phyloP scores from a whole-genome alignment of 108 stramenopile genomes.

The Parmales sp. region DNA sequence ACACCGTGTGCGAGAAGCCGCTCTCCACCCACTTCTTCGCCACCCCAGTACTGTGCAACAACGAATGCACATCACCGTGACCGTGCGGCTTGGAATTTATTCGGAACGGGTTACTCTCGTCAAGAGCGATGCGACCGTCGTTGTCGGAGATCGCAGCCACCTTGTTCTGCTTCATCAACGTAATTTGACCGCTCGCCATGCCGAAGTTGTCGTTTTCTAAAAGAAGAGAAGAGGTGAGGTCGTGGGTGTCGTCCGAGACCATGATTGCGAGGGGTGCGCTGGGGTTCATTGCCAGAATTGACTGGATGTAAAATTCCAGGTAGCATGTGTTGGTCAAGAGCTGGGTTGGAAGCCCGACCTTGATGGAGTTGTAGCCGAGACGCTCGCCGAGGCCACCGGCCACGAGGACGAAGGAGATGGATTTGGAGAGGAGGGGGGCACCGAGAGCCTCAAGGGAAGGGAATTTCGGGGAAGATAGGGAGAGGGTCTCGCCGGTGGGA shows the following conservation, averaged over 20 bases:
- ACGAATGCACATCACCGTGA: constrained; percentile 94
- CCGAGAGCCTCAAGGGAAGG: constrained; percentile 47
- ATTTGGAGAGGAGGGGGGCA: constrained; percentile 42
- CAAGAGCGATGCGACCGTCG: constrained; percentile 75
- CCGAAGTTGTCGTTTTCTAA: constrained; percentile 78
- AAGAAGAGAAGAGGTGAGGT: constrained; percentile 63
- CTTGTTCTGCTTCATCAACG: constrained; percentile 88
- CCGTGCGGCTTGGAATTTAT: constrained; percentile 97
- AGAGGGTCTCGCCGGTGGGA: constrained; percentile 59
- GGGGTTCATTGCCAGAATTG: constrained; percentile 68
- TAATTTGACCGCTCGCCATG: constrained; percentile 70
- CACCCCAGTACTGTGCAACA: constrained; percentile 74
- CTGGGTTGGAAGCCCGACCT: constrained; percentile 90
- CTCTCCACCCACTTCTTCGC: constrained; percentile 56
- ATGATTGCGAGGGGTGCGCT: constrained; percentile 94
- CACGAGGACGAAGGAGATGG: constrained; percentile 77
- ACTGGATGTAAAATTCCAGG: constrained; percentile 79
- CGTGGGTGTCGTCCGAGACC: constrained; percentile 91
- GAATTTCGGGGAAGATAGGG: constrained; percentile 52
- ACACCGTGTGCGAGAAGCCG: constrained; percentile 79
- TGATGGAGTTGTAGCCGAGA: constrained; percentile 57
- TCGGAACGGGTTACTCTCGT: constrained; percentile 50
- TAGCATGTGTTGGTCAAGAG: constrained; percentile 71
- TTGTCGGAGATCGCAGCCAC: constrained; percentile 86
- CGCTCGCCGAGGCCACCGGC: constrained; percentile 97